phyloP scores from a whole-genome alignment of 2,329 filamentous ascomycete genomes.

The Aspergillus sp. region DNA sequence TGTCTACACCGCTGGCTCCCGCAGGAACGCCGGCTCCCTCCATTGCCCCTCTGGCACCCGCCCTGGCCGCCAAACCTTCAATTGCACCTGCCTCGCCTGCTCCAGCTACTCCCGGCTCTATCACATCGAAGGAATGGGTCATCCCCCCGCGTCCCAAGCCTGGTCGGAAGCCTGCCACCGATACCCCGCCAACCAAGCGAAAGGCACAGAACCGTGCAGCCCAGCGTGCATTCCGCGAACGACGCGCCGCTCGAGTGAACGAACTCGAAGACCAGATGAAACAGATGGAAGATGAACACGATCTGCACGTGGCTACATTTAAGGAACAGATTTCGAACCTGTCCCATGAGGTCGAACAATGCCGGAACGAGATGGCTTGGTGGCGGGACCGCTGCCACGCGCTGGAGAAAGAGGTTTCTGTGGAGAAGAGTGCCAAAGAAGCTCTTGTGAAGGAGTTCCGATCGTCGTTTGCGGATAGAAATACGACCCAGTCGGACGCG shows the following conservation, averaged over 20 bases:
- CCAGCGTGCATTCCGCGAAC: conserved; percentile 82
- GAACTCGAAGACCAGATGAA: conserved; percentile 52
- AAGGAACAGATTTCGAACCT: conserved; percentile 50
- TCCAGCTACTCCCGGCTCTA: conserved; percentile 39
- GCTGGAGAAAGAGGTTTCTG: conserved; percentile 56
- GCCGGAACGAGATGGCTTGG: conserved; percentile 45
- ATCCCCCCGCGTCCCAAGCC: conserved; percentile 80
- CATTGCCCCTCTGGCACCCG: conserved; percentile 32
- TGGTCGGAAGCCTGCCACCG: conserved; percentile 85
- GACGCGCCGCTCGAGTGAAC: conserved; percentile 75
- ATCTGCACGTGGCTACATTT: conserved; percentile 44
- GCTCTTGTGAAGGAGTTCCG: conserved; percentile 37
- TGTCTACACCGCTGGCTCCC: conserved; percentile 27
- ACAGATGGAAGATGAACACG: conserved; percentile 42
- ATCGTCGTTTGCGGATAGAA: conserved; percentile 21
- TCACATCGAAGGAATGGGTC: conserved; percentile 80
- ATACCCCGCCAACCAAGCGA: conserved; percentile 85
- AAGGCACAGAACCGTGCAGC: conserved; percentile 92
- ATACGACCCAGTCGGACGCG: conserved; percentile 24
- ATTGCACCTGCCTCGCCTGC: conserved; percentile 31
- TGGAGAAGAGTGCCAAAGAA: conserved; percentile 38
- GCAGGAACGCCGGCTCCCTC: conserved; percentile 24
- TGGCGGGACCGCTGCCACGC: conserved; percentile 52
- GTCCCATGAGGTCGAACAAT: conserved; percentile 60
- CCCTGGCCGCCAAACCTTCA: conserved; percentile 33